Conservation (phyloP, 495 filamentous ascomycete species). For the Neurospora tetraspora region DNA sequence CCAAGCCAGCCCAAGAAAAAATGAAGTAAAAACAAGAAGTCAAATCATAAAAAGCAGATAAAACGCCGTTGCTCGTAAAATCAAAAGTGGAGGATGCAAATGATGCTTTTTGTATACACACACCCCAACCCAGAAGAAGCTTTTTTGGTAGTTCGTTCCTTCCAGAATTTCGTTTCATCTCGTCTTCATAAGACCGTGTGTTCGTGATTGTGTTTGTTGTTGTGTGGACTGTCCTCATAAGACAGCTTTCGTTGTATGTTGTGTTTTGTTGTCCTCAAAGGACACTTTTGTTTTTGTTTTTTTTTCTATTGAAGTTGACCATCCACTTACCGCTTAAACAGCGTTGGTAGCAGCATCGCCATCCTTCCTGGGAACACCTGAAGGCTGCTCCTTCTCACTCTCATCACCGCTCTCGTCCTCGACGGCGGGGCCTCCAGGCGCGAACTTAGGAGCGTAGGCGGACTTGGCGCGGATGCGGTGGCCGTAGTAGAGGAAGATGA, state of each 20-base stretch:
- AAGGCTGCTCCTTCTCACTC: slow-evolving; percentile 1
- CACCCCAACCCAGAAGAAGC: background rate
- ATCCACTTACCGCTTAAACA: background rate
- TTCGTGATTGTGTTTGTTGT: background rate
- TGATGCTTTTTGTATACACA: background rate
- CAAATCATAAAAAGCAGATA: background rate
- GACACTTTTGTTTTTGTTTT: background rate
- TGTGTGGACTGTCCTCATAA: background rate
- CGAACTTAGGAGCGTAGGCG: slow-evolving; percentile 52
- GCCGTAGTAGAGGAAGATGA: slow-evolving; percentile 56
- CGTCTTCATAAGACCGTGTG: background rate
- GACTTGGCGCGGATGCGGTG: slow-evolving; percentile 54
- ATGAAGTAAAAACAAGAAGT: background rate
- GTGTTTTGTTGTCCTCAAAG: background rate
- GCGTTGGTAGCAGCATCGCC: slow-evolving; percentile 2
- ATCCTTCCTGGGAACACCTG: slow-evolving; percentile 11
- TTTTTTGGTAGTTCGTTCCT: background rate
- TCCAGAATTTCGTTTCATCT: background rate
- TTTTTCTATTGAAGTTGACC: background rate
- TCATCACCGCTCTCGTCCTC: background rate
- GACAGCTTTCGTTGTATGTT: background rate
- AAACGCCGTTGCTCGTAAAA: background rate
- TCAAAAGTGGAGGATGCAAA: background rate
- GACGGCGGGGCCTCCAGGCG: background rate
- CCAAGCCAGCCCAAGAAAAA: background rate